Evolutionary conservation across 2,329 filamentous ascomycete species (phyloP).

Genomic region (Botrytis squamosa): DNA sequence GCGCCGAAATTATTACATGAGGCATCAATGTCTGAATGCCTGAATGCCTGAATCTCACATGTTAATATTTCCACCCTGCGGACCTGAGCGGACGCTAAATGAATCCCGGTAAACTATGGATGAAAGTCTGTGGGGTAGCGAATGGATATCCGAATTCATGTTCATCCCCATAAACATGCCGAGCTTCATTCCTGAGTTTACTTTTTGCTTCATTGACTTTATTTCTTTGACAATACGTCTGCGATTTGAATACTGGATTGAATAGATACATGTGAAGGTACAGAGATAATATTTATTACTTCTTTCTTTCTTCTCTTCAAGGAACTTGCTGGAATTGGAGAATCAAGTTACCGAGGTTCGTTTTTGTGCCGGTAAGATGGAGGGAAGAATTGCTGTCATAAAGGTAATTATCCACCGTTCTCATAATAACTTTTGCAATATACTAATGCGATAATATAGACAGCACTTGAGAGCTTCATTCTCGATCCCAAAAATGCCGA

Average conservation of each 20-base stretch:
- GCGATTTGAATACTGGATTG: not conserved
- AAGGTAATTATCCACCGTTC: conserved; percentile 28
- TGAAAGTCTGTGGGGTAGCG: conserved; percentile 25
- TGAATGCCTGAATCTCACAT: conserved; percentile 27
- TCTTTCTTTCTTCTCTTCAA: not conserved
- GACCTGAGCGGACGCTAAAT: conserved; percentile 17
- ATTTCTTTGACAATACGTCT: conserved; percentile 8
- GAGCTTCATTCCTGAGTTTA: conserved; percentile 26
- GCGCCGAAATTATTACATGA: conserved; percentile 1
- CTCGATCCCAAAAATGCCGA: conserved; percentile 85
- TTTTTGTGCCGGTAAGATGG: conserved; percentile 32
- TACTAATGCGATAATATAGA: conserved; percentile 28
- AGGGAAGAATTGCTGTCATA: conserved; percentile 29
- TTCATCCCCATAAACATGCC: conserved; percentile 16
- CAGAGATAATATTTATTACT: not conserved
- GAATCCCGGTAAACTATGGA: not conserved
- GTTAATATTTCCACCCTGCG: conserved; percentile 21
- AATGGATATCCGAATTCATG: conserved; percentile 24
- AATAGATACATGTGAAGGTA: not conserved
- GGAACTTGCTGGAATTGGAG: conserved; percentile 18
- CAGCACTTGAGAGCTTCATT: conserved; percentile 68
- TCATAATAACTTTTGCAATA: not conserved
- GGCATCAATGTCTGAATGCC: not conserved
- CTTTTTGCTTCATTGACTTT: conserved; percentile 4
- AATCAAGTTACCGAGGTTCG: conserved; percentile 34